Evolutionary conservation across 2,329 filamentous ascomycete genomes (phyloP).

Genomic region (Verticillium nubilum): DNA sequence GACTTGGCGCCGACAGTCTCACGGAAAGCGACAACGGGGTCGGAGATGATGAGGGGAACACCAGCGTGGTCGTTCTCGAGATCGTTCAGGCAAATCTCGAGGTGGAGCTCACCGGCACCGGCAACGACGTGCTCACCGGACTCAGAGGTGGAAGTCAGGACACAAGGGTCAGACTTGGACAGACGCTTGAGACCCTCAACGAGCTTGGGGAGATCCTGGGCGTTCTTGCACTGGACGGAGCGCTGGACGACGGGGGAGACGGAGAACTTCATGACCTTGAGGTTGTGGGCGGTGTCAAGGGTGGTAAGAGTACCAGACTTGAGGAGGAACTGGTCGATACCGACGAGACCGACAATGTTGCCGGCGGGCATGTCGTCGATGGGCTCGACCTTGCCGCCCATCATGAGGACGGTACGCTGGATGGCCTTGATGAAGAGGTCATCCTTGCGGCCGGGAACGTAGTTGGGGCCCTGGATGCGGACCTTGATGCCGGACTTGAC

Average conservation of each 20-base stretch:
- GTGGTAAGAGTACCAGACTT: conserved; percentile 99
- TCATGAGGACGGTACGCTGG: conserved; percentile 99
- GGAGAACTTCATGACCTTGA: conserved; percentile 99
- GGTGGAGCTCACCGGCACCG: conserved; percentile 97
- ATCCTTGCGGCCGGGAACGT: conserved; percentile 95
- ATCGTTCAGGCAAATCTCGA: conserved; percentile 99
- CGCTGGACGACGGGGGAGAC: conserved; percentile 98
- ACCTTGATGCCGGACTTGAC: conserved; percentile 98
- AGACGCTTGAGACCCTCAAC: conserved; percentile 99
- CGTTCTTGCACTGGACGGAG: conserved; percentile 99
- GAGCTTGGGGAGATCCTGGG: conserved; percentile 98
- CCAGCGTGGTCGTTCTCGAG: conserved; percentile 98
- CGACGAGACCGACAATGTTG: conserved; percentile 99
- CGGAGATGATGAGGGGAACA: conserved; percentile 95
- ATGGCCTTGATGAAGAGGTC: conserved; percentile 99
- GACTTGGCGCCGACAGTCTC: conserved; percentile 85
- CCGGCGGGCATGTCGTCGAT: conserved; percentile 98
- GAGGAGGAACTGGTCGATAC: conserved; percentile 99
- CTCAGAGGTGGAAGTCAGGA: conserved; percentile 81
- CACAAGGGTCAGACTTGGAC: conserved; percentile 99
- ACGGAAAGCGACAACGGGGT: conserved; percentile 98
- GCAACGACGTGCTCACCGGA: conserved; percentile 99
- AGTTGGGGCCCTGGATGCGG: conserved; percentile 99
- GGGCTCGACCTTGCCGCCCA: conserved; percentile 98
- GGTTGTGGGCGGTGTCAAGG: conserved; percentile 95